Percentiles rank a stretch among this genome's conserved stretches.
Evolutionary conservation across 371 early-diverging fungal genomes (phyloP).

Genomic region (Mucor saturninus): DNA sequence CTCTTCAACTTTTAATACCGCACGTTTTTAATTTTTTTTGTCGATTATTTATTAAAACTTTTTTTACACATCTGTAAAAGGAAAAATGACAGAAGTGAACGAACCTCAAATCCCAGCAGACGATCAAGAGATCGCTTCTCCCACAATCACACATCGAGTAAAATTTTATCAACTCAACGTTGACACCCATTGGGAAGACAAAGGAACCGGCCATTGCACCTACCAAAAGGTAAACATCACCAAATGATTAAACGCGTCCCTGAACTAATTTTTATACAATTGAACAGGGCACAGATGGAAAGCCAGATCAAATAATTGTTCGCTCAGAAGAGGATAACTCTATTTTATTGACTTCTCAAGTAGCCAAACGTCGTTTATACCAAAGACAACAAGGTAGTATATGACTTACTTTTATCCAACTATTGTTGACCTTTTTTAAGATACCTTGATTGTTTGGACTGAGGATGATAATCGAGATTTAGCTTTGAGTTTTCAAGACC

Average conservation of each 20-base stretch:
- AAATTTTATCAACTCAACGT: conserved; percentile 78
- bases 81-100: conserved; percentile 13
- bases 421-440: conserved; percentile 44
- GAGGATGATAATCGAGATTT: conserved; percentile 79
- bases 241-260: conserved; percentile 15
- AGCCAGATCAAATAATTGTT: conserved; percentile 65
- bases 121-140: conserved; percentile 2
- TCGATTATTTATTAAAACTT: not conserved
- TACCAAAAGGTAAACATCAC: conserved; percentile 50
- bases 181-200: conserved; percentile 78
- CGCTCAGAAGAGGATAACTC: conserved; percentile 69
- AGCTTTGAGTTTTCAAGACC: conserved; percentile 91
- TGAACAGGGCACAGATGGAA: conserved; percentile 42
- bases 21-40: too few species aligned
- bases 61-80: conserved; percentile 1
- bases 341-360: conserved; percentile 66
- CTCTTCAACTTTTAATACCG: too few species aligned
- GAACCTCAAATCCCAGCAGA: not conserved
- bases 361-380: conserved; percentile 70
- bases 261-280: conserved; percentile 27
- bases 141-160: conserved; percentile 55
- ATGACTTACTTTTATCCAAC: conserved; percentile 10
- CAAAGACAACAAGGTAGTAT: conserved; percentile 80
- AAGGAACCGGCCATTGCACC: conserved; percentile 79
- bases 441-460: conserved; percentile 92